Conservation (phyloP, 73 alveolate species). For the Blepharisma stoltei region DNA sequence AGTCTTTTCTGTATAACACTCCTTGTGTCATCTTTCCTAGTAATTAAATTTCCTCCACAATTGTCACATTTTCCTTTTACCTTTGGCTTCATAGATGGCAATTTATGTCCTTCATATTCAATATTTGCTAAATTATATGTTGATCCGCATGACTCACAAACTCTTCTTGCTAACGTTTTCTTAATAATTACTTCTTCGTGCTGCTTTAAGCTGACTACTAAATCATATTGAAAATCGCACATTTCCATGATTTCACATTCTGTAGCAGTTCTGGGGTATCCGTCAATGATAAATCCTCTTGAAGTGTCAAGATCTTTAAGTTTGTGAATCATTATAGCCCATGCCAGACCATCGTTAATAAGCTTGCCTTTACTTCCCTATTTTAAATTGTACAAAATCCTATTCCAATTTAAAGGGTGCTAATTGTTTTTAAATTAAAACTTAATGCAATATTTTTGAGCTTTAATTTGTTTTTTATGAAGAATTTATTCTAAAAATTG, state of each 20-base stretch:
- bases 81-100: constrained; percentile 24
- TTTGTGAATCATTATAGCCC: constrained; percentile 1
- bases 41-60: constrained; percentile 22
- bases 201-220: constrained; percentile 5
- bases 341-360: constrained; percentile 6
- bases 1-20: constrained; percentile 9
- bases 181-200: constrained; percentile 30
- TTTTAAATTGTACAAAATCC: no score
- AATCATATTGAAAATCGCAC: constrained; percentile 9
- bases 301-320: background rate
- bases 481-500: no score
- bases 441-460: no score
- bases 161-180: constrained; percentile 24
- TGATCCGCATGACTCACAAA: constrained; percentile 26
- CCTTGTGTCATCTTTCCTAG: constrained; percentile 18
- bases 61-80: constrained; percentile 18
- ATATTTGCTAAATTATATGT: background rate
- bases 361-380: no score
- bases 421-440: no score
- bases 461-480: no score
- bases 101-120: constrained; percentile 13
- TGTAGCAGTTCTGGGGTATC: constrained; percentile 21
- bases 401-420: no score
- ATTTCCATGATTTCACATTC: constrained; percentile 15
- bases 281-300: constrained; percentile 22